phyloP scores from a whole-genome alignment of 2,329 filamentous ascomycete genomes.

The Cytospora schulzeri region DNA sequence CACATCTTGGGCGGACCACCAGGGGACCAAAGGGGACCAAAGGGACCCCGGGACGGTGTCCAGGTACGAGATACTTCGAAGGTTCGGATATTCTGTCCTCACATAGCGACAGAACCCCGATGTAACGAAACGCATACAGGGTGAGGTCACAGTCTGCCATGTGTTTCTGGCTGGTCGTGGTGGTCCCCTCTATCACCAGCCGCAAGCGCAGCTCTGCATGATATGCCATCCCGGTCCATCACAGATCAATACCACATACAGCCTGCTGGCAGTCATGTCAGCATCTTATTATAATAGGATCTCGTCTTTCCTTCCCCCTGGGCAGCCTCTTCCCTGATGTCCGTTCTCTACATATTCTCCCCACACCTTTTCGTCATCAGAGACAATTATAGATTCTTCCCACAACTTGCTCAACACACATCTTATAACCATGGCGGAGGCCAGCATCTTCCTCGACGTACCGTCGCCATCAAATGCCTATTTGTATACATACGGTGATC shows the following conservation, averaged over 20 bases:
- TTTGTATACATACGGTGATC: slow-evolving; percentile 40
- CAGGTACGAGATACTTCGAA: slow-evolving; percentile 12
- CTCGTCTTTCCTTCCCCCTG: slow-evolving; percentile 5
- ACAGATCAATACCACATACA: slow-evolving; percentile 7
- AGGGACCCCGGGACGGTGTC: slow-evolving; percentile 9
- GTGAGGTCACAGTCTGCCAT: slow-evolving; percentile 12
- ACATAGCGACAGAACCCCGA: slow-evolving; percentile 12
- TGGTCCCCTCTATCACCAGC: slow-evolving; percentile 10
- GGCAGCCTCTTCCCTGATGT: neutral
- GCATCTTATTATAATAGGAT: slow-evolving; percentile 21
- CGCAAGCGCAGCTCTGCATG: slow-evolving; percentile 9
- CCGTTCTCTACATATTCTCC: slow-evolving; percentile 5
- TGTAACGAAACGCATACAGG: slow-evolving; percentile 23
- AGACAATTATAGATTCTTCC: slow-evolving; percentile 11
- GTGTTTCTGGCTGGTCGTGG: neutral
- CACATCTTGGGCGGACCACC: slow-evolving; percentile 8
- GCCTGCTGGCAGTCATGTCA: slow-evolving; percentile 13
- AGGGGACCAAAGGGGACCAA: neutral
- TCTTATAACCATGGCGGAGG: slow-evolving; percentile 37
- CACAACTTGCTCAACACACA: neutral
- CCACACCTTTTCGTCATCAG: neutral
- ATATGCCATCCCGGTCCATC: neutral
- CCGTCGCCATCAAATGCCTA: slow-evolving; percentile 39
- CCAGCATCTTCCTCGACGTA: slow-evolving; percentile 36
- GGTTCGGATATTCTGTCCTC: slow-evolving; percentile 2